A percentile compares a stretch with the other conserved stretches of the same genome.
Evolutionary conservation across 2,329 filamentous ascomycete species (phyloP).

Genomic region (Pestalotiopsis fici): DNA sequence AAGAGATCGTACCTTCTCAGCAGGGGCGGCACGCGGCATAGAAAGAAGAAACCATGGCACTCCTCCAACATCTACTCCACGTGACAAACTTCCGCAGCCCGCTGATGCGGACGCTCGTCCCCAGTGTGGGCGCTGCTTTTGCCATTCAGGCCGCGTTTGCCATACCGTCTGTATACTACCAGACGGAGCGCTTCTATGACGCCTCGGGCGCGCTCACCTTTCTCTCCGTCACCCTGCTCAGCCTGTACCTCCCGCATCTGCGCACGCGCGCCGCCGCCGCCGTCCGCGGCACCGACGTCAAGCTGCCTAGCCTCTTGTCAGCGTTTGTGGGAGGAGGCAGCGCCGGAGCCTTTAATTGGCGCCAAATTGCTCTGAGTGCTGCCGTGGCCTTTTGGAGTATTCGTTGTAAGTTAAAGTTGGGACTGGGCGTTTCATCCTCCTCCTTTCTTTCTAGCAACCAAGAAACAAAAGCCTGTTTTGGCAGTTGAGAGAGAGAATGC

Average conservation of each 20-base stretch:
- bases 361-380: slow-evolving; percentile 43
- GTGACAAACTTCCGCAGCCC: slow-evolving; percentile 63
- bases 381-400: slow-evolving; percentile 58
- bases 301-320: slow-evolving; percentile 47
- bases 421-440: background rate
- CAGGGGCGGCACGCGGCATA: background rate
- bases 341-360: slow-evolving; percentile 56
- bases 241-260: slow-evolving; percentile 61
- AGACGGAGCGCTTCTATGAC: slow-evolving; percentile 70
- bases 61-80: slow-evolving; percentile 51
- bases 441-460: too few relatives aligned
- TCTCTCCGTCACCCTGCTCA: slow-evolving; percentile 63
- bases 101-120: slow-evolving; percentile 63
- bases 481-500: too few relatives aligned
- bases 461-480: too few relatives aligned
- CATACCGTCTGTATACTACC: slow-evolving; percentile 59
- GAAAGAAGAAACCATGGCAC: slow-evolving; percentile 26
- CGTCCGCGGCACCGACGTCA: slow-evolving; percentile 30
- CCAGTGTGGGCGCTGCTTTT: slow-evolving; percentile 62
- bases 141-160: slow-evolving; percentile 64
- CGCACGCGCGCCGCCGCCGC: slow-evolving; percentile 52
- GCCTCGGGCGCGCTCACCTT: slow-evolving; percentile 67
- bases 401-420: slow-evolving; percentile 45
- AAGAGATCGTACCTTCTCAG: background rate
- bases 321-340: slow-evolving; percentile 43